These are phyloP conservation scores for Flaveria robusta DNA, from an alignment of 129 eudicot species.

Conservation along the genomic window DNA sequence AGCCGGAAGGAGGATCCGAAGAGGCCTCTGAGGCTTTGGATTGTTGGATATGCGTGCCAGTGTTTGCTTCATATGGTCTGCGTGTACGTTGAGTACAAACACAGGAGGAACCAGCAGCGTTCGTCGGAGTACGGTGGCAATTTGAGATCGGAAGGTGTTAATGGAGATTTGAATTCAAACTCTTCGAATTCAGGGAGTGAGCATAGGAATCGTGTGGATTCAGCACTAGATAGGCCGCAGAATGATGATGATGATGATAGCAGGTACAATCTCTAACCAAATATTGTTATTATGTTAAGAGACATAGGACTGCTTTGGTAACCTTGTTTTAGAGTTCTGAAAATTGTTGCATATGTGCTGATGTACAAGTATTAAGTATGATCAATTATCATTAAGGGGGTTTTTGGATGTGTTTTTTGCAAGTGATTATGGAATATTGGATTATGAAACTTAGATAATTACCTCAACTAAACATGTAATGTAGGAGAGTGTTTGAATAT, in stretches of 20 bases:
- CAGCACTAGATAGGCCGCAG: too few species aligned
- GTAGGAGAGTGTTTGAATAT: neutral
- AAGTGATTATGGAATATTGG: neutral
- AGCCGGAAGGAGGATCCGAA: constrained; percentile 54
- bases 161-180: constrained; percentile 26
- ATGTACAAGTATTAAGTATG: neutral
- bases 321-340: neutral
- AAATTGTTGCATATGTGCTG: constrained; percentile 9
- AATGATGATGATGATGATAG: constrained; percentile 54
- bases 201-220: constrained; percentile 19
- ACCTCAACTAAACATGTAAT: neutral
- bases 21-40: constrained; percentile 78
- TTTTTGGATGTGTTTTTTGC: neutral
- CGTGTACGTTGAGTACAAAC: constrained; percentile 60
- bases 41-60: constrained; percentile 64
- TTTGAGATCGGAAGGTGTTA: constrained; percentile 28
- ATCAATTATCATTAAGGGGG: neutral
- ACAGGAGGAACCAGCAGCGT: constrained; percentile 46
- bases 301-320: too few species aligned
- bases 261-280: constrained; percentile 37
- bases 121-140: constrained; percentile 19
- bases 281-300: neutral
- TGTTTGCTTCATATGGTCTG: constrained; percentile 80
- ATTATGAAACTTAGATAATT: neutral
- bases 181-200: constrained; percentile 57